phyloP scores from a whole-genome alignment of 1,139 yeast genomes.

The Eremothecium cymbalariae region DNA sequence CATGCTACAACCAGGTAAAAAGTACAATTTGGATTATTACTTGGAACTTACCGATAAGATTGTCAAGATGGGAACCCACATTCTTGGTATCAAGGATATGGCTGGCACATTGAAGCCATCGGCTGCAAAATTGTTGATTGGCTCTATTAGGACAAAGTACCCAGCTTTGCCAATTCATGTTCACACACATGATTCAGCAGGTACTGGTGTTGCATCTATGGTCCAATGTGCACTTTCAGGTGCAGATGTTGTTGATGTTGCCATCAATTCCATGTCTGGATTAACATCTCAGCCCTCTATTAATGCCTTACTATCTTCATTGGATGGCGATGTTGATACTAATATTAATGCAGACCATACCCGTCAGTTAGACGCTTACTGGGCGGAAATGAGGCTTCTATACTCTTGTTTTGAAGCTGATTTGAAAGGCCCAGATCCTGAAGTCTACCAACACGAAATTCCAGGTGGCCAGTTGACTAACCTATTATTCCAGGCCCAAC shows the following conservation, averaged over 20 bases:
- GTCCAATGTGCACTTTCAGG: slow-evolving; percentile 91
- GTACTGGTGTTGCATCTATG: slow-evolving; percentile 98
- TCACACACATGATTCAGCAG: slow-evolving; percentile 98
- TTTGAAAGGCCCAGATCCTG: slow-evolving; percentile 98
- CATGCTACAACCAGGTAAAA: slow-evolving; percentile 90
- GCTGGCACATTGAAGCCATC: slow-evolving; percentile 97
- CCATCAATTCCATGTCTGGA: slow-evolving; percentile 95
- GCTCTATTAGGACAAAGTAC: slow-evolving; percentile 73
- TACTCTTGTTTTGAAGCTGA: slow-evolving; percentile 98
- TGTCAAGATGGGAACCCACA: slow-evolving; percentile 91
- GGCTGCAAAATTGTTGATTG: slow-evolving; percentile 77
- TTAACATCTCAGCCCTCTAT: slow-evolving; percentile 97
- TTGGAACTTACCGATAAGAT: slow-evolving; percentile 71
- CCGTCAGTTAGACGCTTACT: slow-evolving; percentile 81
- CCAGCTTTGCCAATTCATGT: slow-evolving; percentile 96
- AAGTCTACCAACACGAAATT: slow-evolving; percentile 94
- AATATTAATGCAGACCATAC: slow-evolving; percentile 62
- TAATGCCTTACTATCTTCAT: slow-evolving; percentile 83
- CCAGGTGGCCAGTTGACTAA: slow-evolving; percentile 99
- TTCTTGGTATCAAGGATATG: slow-evolving; percentile 97
- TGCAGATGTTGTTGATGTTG: slow-evolving; percentile 97
- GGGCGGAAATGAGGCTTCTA: slow-evolving; percentile 97
- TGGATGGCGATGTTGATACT: slow-evolving; percentile 78
- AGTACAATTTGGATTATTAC: slow-evolving; percentile 89
- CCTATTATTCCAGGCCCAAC: slow-evolving; percentile 96